A percentile compares a stretch with the other conserved stretches of the same genome.
Conservation (phyloP, 75 land plant species). For the Ceratopteris richardii region DNA sequence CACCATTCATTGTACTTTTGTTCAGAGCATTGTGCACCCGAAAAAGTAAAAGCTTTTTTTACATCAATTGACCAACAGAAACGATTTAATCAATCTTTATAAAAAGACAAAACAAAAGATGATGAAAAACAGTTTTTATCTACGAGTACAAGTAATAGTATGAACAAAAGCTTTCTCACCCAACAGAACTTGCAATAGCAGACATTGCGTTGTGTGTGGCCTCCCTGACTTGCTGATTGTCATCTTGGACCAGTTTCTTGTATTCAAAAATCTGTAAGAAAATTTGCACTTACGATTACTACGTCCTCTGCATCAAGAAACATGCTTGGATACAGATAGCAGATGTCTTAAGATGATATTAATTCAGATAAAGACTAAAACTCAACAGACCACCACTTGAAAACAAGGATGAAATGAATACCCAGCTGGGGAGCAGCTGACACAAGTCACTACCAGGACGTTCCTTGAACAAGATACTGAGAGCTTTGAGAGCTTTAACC, state of each 20-base stretch:
- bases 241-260: slow-evolving; percentile 75
- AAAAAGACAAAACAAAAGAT: too few relatives aligned
- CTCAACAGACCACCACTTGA: neutral
- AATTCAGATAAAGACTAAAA: neutral
- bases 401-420: slow-evolving; percentile 20
- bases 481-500: slow-evolving; percentile 75
- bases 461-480: slow-evolving; percentile 52
- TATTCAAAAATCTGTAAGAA: slow-evolving; percentile 80
- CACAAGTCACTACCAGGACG: slow-evolving; percentile 46
- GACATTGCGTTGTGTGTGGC: slow-evolving; percentile 81
- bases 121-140: too few relatives aligned
- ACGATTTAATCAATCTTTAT: too few relatives aligned
- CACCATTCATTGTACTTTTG: too few relatives aligned
- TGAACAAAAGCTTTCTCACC: slow-evolving; percentile 19
- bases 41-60: too few relatives aligned
- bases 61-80: too few relatives aligned
- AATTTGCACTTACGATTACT: neutral
- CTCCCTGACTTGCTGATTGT: slow-evolving; percentile 80
- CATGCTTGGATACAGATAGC: neutral
- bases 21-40: too few relatives aligned
- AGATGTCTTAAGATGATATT: too few relatives aligned
- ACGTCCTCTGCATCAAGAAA: neutral
- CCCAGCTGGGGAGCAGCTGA: slow-evolving; percentile 81
- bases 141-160: too few relatives aligned
- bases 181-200: slow-evolving; percentile 44